Percentiles rank a stretch among this genome's conserved stretches.
Conservation (phyloP, 1,139 yeast genomes). For the Meyerozyma sp. region DNA sequence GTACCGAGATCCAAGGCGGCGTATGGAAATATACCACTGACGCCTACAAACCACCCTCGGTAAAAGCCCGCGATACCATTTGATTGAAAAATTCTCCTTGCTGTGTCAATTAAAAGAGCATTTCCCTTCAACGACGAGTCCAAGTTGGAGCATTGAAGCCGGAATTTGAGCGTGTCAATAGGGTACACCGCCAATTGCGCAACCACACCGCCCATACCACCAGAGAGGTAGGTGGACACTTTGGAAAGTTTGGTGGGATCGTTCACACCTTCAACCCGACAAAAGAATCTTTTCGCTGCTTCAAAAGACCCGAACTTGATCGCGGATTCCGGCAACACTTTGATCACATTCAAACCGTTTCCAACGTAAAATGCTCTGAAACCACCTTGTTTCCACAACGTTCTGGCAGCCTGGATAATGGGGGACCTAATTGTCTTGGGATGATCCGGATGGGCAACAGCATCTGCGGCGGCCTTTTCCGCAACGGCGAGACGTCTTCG, state of each 20-base stretch:
- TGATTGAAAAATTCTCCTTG: constrained; percentile 67
- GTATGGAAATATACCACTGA: constrained; percentile 92
- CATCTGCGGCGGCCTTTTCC: constrained; percentile 17
- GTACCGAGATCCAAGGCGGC: constrained; percentile 96
- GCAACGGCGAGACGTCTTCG: constrained; percentile 24
- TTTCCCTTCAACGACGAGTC: constrained; percentile 58
- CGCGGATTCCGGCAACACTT: constrained; percentile 96
- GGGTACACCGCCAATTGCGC: constrained; percentile 94
- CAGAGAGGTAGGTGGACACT: constrained; percentile 79
- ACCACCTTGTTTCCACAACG: constrained; percentile 88
- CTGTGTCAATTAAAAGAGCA: constrained; percentile 57
- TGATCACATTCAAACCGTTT: constrained; percentile 86
- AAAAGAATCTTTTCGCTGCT: constrained; percentile 70
- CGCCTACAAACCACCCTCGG: constrained; percentile 82
- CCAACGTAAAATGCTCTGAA: constrained; percentile 86
- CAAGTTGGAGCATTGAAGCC: constrained; percentile 72
- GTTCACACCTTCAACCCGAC: constrained; percentile 70
- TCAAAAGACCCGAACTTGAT: constrained; percentile 97
- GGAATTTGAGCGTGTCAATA: constrained; percentile 87
- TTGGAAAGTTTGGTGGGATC: constrained; percentile 72
- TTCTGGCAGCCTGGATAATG: constrained; percentile 69
- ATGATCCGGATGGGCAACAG: constrained; percentile 17
- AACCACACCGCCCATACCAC: constrained; percentile 93
- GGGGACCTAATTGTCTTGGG: constrained; percentile 56
- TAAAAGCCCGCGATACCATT: constrained; percentile 81